phyloP scores from a whole-genome alignment of 768 basidiomycete species.

The Agrocybe praecox region DNA sequence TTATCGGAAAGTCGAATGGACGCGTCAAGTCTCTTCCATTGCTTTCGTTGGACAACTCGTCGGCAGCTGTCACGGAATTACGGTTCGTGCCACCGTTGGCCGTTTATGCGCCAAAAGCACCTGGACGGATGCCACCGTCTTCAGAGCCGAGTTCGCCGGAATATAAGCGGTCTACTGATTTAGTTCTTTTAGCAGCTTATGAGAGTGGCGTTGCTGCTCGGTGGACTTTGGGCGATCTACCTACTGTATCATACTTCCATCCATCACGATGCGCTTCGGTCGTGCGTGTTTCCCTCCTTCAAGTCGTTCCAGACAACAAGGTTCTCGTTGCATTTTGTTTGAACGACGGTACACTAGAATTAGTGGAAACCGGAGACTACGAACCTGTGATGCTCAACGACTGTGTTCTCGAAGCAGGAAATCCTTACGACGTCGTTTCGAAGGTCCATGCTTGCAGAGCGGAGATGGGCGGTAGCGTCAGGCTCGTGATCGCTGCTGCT shows the following conservation, averaged over 20 bases:
- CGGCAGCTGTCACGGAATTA: constrained; percentile 55
- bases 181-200: constrained; percentile 51
- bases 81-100: constrained; percentile 41
- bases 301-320: constrained; percentile 46
- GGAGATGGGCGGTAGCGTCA: constrained; percentile 50
- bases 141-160: constrained; percentile 35
- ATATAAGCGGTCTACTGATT: constrained; percentile 17
- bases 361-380: constrained; percentile 53
- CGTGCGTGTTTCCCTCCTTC: constrained; percentile 50
- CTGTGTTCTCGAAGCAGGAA: constrained; percentile 61
- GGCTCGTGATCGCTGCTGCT: constrained; percentile 59
- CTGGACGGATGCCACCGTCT: constrained; percentile 20
- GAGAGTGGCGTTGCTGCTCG: constrained; percentile 60
- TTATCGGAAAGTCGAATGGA: constrained; percentile 40
- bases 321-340: constrained; percentile 60
- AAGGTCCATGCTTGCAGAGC: constrained; percentile 55
- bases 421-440: constrained; percentile 53
- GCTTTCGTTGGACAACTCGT: constrained; percentile 41
- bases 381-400: constrained; percentile 43
- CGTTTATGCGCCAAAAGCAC: constrained; percentile 5
- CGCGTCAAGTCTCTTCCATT: constrained; percentile 28
- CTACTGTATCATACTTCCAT: constrained; percentile 37
- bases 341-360: constrained; percentile 67
- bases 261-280: constrained; percentile 47
- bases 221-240: constrained; percentile 45